A percentile compares a stretch with the other conserved stretches of the same genome.
Conservation (phyloP, 345 rosid species). For the Laguncularia racemosa region DNA sequence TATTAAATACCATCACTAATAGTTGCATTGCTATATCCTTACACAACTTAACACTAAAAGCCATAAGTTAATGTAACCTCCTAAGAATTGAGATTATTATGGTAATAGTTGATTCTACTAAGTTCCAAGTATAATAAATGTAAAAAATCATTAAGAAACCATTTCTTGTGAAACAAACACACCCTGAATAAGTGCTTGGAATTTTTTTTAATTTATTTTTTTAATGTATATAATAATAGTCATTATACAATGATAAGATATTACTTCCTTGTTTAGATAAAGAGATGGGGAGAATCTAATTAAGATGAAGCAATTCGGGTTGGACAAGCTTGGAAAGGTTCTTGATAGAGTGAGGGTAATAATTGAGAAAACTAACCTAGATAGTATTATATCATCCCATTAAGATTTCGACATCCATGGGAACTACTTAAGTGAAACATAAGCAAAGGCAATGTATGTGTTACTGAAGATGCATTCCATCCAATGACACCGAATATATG, state of each 20-base stretch:
- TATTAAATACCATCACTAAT: too few relatives aligned
- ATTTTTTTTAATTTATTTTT: not conserved
- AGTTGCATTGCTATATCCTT: too few relatives aligned
- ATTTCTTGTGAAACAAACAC: not conserved
- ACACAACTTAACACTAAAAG: too few relatives aligned
- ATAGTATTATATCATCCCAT: slow-evolving; percentile 21
- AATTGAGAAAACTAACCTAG: slow-evolving; percentile 31
- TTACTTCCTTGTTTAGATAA: slow-evolving; percentile 4
- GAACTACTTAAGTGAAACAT: slow-evolving; percentile 49
- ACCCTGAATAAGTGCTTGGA: not conserved
- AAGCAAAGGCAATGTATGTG: slow-evolving; percentile 45
- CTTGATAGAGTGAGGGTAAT: slow-evolving; percentile 12
- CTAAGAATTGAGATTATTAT: too few relatives aligned
- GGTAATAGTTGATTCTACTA: too few relatives aligned
- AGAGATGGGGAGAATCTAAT: slow-evolving; percentile 17
- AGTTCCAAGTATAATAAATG: too few relatives aligned
- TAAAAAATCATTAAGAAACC: too few relatives aligned
- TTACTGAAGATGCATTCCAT: slow-evolving; percentile 60
- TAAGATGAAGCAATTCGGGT: slow-evolving; percentile 26
- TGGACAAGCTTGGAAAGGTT: slow-evolving; percentile 17
- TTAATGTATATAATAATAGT: not conserved
- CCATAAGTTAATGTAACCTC: too few relatives aligned
- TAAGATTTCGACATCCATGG: slow-evolving; percentile 52
- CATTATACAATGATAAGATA: not conserved
- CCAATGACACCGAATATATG: slow-evolving; percentile 57